These are phyloP conservation scores for Calonectria montana DNA, from an alignment of 2,329 filamentous ascomycete genomes.

Conservation along the genomic window DNA sequence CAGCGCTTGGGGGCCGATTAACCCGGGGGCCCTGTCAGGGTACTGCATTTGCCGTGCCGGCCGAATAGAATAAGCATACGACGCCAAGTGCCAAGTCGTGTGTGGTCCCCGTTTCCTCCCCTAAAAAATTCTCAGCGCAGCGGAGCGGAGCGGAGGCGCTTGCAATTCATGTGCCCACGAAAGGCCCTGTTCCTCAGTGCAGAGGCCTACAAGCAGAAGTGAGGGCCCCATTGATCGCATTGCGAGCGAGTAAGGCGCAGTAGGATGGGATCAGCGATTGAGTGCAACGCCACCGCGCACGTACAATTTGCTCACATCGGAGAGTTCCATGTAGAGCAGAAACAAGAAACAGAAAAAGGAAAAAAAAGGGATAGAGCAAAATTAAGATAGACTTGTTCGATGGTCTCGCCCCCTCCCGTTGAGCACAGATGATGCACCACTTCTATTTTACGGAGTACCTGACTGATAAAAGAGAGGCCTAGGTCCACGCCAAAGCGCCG, in stretches of 20 bases:
- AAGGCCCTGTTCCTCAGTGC: background rate
- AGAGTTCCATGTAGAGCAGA: background rate
- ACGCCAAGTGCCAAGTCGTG: conserved; percentile 5
- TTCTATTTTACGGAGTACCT: background rate
- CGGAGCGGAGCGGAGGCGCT: background rate
- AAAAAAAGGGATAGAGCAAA: background rate
- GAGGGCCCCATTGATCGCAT: background rate
- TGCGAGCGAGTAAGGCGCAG: background rate
- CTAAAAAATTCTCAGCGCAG: background rate
- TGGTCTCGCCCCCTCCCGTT: background rate
- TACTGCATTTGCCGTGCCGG: background rate
- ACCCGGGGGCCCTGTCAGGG: conserved; percentile 13
- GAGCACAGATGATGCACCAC: background rate
- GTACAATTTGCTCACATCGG: background rate
- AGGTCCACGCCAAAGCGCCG: conserved; percentile 9
- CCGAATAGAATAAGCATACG: background rate
- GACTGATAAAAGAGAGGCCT: background rate
- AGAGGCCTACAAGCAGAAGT: background rate
- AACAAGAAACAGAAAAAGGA: background rate
- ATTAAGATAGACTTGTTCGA: background rate
- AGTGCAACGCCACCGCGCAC: background rate
- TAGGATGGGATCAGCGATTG: background rate
- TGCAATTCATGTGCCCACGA: background rate
- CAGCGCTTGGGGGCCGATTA: background rate
- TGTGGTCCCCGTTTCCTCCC: background rate